Percentiles rank a stretch among this genome's conserved stretches.
phyloP scores from a whole-genome alignment of 768 basidiomycete genomes.

The Leccinum longicurvipes region DNA sequence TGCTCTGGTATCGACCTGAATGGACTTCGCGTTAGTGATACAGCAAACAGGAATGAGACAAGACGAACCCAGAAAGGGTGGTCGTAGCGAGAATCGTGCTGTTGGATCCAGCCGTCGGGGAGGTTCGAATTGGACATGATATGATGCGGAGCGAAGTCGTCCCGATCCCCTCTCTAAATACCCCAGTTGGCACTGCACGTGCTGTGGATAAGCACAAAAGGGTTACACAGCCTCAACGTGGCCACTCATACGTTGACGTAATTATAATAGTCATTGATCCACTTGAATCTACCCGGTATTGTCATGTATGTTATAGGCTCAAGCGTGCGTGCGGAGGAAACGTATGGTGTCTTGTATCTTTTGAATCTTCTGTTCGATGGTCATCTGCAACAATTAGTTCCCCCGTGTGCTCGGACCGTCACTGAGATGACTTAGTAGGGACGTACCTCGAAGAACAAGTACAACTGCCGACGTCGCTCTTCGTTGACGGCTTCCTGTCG shows the following conservation, averaged over 20 bases:
- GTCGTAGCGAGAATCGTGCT: constrained; percentile 40
- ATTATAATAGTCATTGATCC: neutral
- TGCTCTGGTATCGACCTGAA: constrained; percentile 60
- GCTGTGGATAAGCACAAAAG: constrained; percentile 9
- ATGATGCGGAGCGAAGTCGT: neutral
- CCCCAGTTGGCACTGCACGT: neutral
- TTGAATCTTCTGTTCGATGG: constrained; percentile 50
- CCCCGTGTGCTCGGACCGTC: neutral
- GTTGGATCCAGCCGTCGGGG: constrained; percentile 56
- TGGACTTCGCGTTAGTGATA: neutral
- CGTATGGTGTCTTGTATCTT: constrained; percentile 50
- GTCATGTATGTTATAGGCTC: neutral
- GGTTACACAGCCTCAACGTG: constrained; percentile 5
- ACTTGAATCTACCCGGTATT: constrained; percentile 3
- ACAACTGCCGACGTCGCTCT: constrained; percentile 43
- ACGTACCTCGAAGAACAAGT: constrained; percentile 48
- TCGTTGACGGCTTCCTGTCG: constrained; percentile 36
- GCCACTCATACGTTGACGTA: neutral
- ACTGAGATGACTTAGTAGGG: neutral
- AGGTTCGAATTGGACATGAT: constrained; percentile 36
- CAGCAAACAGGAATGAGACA: neutral
- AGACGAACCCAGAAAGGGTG: constrained; percentile 50
- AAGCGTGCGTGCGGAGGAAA: constrained; percentile 30
- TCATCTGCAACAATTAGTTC: constrained; percentile 41
- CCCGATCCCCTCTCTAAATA: constrained; percentile 1